A percentile compares a stretch with the other conserved stretches of the same genome.
phyloP scores from a whole-genome alignment of 2,329 filamentous ascomycete species.

The Ceratocystis diversiconidia region DNA sequence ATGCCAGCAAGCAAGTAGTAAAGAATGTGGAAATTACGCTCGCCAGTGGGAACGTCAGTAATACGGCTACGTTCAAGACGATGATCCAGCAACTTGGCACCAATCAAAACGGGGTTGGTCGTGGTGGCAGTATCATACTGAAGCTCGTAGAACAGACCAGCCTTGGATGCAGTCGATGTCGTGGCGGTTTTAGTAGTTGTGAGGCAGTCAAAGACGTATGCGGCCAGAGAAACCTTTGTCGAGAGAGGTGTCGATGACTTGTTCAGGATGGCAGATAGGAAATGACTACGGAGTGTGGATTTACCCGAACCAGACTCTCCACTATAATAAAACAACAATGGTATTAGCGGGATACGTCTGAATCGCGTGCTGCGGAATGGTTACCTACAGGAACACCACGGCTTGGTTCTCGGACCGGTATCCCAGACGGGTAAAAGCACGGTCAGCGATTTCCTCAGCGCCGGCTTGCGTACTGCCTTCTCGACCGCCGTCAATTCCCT shows the following conservation, averaged over 20 bases:
- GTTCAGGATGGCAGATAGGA: slow-evolving; percentile 70
- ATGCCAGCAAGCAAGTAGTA: slow-evolving; percentile 94
- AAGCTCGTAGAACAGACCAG: slow-evolving; percentile 86
- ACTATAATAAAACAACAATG: slow-evolving; percentile 31
- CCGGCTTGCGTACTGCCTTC: slow-evolving; percentile 86
- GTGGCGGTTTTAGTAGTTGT: slow-evolving; percentile 96
- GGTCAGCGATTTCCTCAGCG: slow-evolving; percentile 78
- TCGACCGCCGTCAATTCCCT: slow-evolving; percentile 78
- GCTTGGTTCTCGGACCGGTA: slow-evolving; percentile 87
- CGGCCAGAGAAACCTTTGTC: slow-evolving; percentile 79
- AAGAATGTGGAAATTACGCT: slow-evolving; percentile 88
- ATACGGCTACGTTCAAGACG: slow-evolving; percentile 84
- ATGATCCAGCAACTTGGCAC: slow-evolving; percentile 88
- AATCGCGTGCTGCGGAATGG: neutral
- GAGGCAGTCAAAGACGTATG: slow-evolving; percentile 89
- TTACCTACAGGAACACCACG: slow-evolving; percentile 73
- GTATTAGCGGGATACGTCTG: neutral
- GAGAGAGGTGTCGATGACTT: slow-evolving; percentile 89
- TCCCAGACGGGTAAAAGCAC: slow-evolving; percentile 73
- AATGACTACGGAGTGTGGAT: slow-evolving; percentile 81
- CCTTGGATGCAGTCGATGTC: slow-evolving; percentile 88
- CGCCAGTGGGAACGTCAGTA: slow-evolving; percentile 80
- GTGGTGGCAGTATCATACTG: slow-evolving; percentile 88
- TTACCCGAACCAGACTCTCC: slow-evolving; percentile 95
- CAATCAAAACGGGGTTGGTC: slow-evolving; percentile 74